Evolutionary conservation across 176 grass and related monocot species (phyloP).

Genomic region (Oropetium thomaeum): DNA sequence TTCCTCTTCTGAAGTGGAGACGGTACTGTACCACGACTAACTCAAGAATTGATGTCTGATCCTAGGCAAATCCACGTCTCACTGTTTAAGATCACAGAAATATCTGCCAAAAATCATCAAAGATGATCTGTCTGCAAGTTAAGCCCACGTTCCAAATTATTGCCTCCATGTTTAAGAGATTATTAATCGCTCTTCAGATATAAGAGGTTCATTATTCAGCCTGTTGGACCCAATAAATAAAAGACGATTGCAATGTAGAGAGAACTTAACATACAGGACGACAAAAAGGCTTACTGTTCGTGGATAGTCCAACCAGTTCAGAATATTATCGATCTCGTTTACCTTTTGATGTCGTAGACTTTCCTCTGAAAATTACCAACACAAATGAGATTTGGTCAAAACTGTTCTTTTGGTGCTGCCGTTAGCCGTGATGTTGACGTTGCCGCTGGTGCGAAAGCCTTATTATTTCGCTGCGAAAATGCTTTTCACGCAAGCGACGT

Average conservation of each 20-base stretch:
- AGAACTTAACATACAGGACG: too few relatives aligned
- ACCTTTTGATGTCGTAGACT: background rate
- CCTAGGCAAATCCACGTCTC: slow-evolving; percentile 35
- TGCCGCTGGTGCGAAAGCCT: slow-evolving; percentile 7
- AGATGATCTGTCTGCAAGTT: too few relatives aligned
- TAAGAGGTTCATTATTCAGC: too few relatives aligned
- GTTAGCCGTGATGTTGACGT: slow-evolving; percentile 1
- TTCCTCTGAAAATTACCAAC: background rate
- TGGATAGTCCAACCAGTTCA: background rate
- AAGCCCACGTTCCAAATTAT: background rate
- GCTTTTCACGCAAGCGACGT: slow-evolving; percentile 10
- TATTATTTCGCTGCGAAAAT: background rate
- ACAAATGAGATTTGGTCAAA: background rate
- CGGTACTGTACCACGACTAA: background rate
- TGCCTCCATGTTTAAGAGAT: background rate
- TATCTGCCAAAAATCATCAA: background rate
- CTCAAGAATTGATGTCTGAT: slow-evolving; percentile 27
- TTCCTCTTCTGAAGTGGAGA: slow-evolving; percentile 25
- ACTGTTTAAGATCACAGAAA: background rate
- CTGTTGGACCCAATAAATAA: too few relatives aligned
- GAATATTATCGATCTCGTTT: background rate
- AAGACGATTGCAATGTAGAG: background rate
- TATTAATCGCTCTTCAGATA: background rate
- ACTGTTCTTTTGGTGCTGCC: slow-evolving; percentile 2
- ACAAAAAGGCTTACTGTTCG: background rate